Base-by-base conservation (phyloP, 345 rosid genomes). In the Syzygium jambos region DNA sequence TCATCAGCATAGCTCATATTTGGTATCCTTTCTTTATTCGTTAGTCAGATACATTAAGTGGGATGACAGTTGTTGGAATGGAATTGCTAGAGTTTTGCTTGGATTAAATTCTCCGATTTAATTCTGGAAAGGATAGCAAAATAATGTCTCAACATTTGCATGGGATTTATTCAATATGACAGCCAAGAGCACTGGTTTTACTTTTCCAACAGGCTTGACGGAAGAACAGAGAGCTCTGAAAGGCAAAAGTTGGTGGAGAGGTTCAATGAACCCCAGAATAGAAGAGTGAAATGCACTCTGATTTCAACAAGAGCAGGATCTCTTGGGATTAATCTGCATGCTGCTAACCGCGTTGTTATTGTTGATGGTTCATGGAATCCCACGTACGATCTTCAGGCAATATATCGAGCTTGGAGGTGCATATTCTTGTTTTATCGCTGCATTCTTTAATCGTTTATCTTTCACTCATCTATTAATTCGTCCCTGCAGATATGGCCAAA, bases 311-410 rank as follows among this genome's bases (percentile, higher is more conserved):
- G 98, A 90, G 99, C 99, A 73, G 99, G 99, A 88, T 98, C 99
- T 87, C 95, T 98, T 43, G 99, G 99, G 86, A 98, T 98, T 88
- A 98, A 98, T 93, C 98, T 98, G 53, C 93, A 96, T 93, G 93
- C 99, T 90, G 99, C 99, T 89, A 98, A 98, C 91, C 99, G 98
- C 88, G 99, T 98, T 52, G 90, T 98, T 88, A 98, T 98, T 82
- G 99, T 98, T 56, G 99, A 98, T 90, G 99, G 99, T 86, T 98
- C 99, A 68, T 98, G 99, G 99, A 98, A 98, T 93, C 99, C 99
- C 84, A 98, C 99, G 17, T 94, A 95, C 88, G 99, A 98, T 93
- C 98, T 98, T 91, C 99, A 98, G 91, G 99, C 99, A 87, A 96
- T 98, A 90, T 98, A 89, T 92, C 96, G 99, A 53, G 98, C 99